These are phyloP conservation scores for Penicillium cataractarum DNA, from an alignment of 495 filamentous ascomycete genomes.

Conservation along the genomic window DNA sequence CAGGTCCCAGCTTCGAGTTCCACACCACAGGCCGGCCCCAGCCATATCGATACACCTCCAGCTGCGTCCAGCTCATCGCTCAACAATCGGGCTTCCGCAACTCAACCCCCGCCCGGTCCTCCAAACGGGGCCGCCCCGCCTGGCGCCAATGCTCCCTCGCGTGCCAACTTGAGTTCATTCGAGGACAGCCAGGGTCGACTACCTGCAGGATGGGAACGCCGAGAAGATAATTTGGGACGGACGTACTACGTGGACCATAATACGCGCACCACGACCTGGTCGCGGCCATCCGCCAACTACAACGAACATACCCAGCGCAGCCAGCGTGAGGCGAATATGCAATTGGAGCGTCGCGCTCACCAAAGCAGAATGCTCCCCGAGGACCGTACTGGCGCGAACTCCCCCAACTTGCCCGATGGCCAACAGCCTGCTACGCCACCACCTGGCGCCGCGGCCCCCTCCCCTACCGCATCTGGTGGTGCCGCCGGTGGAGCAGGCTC, in stretches of 20 bases:
- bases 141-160: slow-evolving; percentile 43
- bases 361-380: slow-evolving; percentile 95
- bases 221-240: slow-evolving; percentile 93
- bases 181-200: slow-evolving; percentile 92
- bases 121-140: slow-evolving; percentile 46
- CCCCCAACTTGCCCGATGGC: slow-evolving; percentile 74
- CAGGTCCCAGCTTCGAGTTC: slow-evolving; percentile 37
- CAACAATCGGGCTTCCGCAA: slow-evolving; percentile 45
- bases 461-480: slow-evolving; percentile 38
- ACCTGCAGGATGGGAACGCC: slow-evolving; percentile 92
- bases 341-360: slow-evolving; percentile 87
- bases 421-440: slow-evolving; percentile 56
- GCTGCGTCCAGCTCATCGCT: slow-evolving; percentile 42
- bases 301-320: slow-evolving; percentile 76
- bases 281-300: slow-evolving; percentile 78
- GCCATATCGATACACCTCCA: slow-evolving; percentile 36
- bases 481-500: slow-evolving; percentile 43
- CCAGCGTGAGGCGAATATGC: slow-evolving; percentile 84
- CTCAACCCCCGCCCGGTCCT: slow-evolving; percentile 36
- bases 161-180: slow-evolving; percentile 80
- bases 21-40: slow-evolving; percentile 36
- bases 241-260: slow-evolving; percentile 99
- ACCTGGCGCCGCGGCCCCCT: slow-evolving; percentile 31
- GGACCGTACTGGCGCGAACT: slow-evolving; percentile 91
- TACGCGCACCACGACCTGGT: slow-evolving; percentile 95